These are phyloP conservation scores for Wickerhamomyces hampshirensis DNA, from an alignment of 805 yeast genomes.

Conservation along the genomic window DNA sequence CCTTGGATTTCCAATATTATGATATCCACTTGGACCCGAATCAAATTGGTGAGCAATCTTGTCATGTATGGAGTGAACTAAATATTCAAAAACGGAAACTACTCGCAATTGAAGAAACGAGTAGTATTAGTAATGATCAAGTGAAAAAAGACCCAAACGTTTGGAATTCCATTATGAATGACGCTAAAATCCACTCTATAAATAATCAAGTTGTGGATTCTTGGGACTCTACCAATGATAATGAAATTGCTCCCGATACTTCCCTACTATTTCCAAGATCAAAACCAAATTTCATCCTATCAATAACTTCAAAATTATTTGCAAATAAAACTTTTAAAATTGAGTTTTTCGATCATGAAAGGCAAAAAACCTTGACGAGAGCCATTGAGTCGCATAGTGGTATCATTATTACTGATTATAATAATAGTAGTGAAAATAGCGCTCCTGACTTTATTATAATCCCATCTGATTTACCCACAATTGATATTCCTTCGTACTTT, in stretches of 20 bases:
- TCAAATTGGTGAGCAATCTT: conserved; percentile 27
- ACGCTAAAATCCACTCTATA: conserved; percentile 2
- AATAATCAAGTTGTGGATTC: conserved; percentile 2
- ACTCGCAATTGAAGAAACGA: conserved; percentile 8
- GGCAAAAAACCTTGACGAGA: conserved; percentile 32
- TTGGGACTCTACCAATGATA: conserved; percentile 2
- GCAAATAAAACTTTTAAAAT: conserved; percentile 37
- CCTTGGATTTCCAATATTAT: conserved; percentile 29
- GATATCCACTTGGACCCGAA: conserved; percentile 20
- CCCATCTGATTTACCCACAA: conserved; percentile 18
- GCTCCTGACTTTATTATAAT: conserved; percentile 13
- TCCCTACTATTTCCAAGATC: conserved; percentile 1
- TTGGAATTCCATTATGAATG: conserved; percentile 37
- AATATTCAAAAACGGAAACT: conserved; percentile 15
- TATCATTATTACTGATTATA: conserved; percentile 8
- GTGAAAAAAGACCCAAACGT: conserved; percentile 27
- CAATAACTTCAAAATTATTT: conserved; percentile 30
- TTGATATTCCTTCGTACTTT: conserved; percentile 10
- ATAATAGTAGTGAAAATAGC: no score
- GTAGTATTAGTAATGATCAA: no score
- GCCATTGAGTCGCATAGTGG: conserved; percentile 48
- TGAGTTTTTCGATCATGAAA: conserved; percentile 35
- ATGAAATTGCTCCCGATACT: background rate
- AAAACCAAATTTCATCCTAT: conserved; percentile 5
- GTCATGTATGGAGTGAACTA: conserved; percentile 24